A percentile compares a stretch with the other conserved stretches of the same genome.
These are phyloP conservation scores for Bonia amplexicaulis DNA, from an alignment of 176 grass and related monocot genomes.

Conservation along the genomic window DNA sequence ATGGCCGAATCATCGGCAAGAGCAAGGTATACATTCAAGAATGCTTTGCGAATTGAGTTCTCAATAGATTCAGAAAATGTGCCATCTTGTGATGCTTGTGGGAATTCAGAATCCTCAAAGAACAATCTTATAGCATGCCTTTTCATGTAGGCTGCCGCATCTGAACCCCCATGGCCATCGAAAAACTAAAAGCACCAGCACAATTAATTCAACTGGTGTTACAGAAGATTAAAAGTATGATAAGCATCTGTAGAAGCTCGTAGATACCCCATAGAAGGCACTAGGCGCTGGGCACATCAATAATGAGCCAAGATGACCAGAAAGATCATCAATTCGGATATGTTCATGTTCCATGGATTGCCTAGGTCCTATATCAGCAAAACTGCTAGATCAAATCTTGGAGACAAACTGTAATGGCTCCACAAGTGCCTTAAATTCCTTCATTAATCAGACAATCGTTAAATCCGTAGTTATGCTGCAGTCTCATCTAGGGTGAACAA, in stretches of 20 bases:
- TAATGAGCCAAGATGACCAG: constrained; percentile 51
- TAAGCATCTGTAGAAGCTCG: neutral
- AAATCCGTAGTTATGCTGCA: neutral
- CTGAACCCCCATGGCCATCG: constrained; percentile 86
- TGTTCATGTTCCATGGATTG: constrained; percentile 90
- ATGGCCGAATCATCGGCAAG: too few species aligned
- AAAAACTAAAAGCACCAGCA: constrained; percentile 49
- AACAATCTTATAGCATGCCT: constrained; percentile 61
- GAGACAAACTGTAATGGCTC: constrained; percentile 48
- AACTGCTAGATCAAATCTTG: constrained; percentile 70
- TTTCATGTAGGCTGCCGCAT: constrained; percentile 86
- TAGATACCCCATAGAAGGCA: constrained; percentile 79
- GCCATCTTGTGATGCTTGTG: neutral
- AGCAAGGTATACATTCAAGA: too few species aligned
- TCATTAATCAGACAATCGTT: constrained; percentile 24
- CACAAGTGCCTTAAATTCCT: constrained; percentile 37
- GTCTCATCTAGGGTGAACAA: neutral
- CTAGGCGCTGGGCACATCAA: constrained; percentile 53
- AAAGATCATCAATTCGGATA: constrained; percentile 81
- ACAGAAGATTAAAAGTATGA: constrained; percentile 1
- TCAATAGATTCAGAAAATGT: too few species aligned
- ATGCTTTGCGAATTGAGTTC: too few species aligned
- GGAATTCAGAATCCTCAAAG: constrained; percentile 68
- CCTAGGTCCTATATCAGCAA: constrained; percentile 74
- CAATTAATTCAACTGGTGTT: neutral